Evolutionary conservation across 2,329 filamentous ascomycete species (phyloP), one percentile per base, ranked within the genome.

Genomic region (Diplodia sapinea): DNA sequence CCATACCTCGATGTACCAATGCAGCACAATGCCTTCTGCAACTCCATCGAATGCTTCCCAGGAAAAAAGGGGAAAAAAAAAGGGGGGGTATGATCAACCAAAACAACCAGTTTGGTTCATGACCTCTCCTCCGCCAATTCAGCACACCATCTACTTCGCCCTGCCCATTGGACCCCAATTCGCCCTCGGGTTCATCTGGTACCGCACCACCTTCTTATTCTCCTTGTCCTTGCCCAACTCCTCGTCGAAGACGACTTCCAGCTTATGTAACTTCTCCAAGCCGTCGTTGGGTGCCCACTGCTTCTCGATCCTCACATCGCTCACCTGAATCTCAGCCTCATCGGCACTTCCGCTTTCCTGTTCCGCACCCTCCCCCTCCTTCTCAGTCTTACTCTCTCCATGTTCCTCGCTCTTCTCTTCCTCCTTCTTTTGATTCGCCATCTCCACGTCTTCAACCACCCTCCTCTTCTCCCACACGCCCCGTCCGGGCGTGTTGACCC

Each of bases 161-260:
- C 82, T 78, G 40, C 78, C 76, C 87, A 96, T 88, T 1, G 95
- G 95, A 0, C 95, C 95, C 95, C 95, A 99, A 77, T 98, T 95
- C 74, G 93, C 89, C 69, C 90, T 84, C 55, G 95, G 95, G 76
- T 98, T 98, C 69, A 89, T 81, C 81, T 97, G 95, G 79, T 97
- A 99, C 70, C 94, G 85, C 65, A 96, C 88, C 55, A 96, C 84
- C 71, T 89, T 90, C 76, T 87, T 89, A 65, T 74, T 75, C 59
- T 82, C 85, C 65, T 87, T 85, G 69, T 92, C 89, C 72, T 84
- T 89, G 0, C 94, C 94, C 13, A 97, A 83, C 66, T 83, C 77
- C 71, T 95, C 92, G 76, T 98, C 89, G 76, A 99, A 98, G 0
- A 89, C 86, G 68, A 93, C 86, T 50, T 88, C 82, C 70, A 89